Conservation (phyloP, 2,329 filamentous ascomycete species). For the Orbilia oligospora region DNA sequence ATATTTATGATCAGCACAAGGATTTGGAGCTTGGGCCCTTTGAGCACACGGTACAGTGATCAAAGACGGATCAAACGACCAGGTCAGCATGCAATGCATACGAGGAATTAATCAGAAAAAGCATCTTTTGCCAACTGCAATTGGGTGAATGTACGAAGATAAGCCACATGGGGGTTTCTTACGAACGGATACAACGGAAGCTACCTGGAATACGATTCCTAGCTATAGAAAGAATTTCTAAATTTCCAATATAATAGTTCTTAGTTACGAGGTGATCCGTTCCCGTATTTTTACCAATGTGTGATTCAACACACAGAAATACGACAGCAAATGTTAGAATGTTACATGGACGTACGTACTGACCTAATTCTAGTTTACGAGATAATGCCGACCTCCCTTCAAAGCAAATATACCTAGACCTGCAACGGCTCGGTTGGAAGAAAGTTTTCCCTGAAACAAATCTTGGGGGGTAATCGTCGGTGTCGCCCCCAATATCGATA, state of each 20-base stretch:
- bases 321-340: neutral
- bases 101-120: neutral
- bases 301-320: conserved; percentile 18
- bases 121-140: neutral
- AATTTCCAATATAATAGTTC: too few species aligned
- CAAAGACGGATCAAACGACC: neutral
- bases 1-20: conserved; percentile 41
- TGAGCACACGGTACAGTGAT: neutral
- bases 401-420: too few species aligned
- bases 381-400: too few species aligned
- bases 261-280: too few species aligned
- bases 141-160: neutral
- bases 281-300: too few species aligned
- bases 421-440: conserved; percentile 2
- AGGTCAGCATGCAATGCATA: conserved; percentile 7
- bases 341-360: neutral
- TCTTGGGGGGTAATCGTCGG: neutral
- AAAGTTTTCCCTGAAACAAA: conserved; percentile 1
- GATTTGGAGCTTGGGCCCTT: conserved; percentile 22
- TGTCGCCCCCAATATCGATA: conserved; percentile 8
- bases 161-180: too few species aligned
- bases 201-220: too few species aligned
- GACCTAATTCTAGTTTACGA: too few species aligned
- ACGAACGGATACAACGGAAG: too few species aligned
- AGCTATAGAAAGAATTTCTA: too few species aligned